phyloP scores from a whole-genome alignment of 1,139 yeast genomes.

The Sugiyamaella sp. region DNA sequence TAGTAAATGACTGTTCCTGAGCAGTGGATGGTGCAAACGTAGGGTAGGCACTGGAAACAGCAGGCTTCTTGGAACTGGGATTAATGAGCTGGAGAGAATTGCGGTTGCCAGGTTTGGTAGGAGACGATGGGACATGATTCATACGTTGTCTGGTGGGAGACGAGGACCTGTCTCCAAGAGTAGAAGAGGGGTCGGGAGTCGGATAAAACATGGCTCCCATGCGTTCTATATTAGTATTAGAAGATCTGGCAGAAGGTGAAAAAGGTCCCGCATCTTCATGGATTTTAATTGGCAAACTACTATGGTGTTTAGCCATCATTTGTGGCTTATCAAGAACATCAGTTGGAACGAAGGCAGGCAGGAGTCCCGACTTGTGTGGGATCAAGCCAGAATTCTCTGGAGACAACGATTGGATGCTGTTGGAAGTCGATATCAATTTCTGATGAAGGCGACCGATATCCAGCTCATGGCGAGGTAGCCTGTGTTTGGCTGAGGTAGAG shows the following conservation, averaged over 20 bases:
- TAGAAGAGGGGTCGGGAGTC: constrained; percentile 38
- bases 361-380: constrained; percentile 15
- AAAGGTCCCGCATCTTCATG: constrained; percentile 27
- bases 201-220: constrained; percentile 33
- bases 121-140: constrained; percentile 15
- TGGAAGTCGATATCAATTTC: constrained; percentile 2
- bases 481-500: constrained; percentile 1
- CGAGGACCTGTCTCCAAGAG: constrained; percentile 29
- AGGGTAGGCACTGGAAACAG: constrained; percentile 13
- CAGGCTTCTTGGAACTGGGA: constrained; percentile 19
- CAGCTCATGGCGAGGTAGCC: constrained; percentile 4
- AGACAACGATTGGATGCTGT: background rate
- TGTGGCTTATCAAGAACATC: constrained; percentile 10
- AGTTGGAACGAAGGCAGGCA: constrained; percentile 32
- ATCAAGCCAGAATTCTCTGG: background rate
- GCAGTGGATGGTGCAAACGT: constrained; percentile 28
- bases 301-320: background rate
- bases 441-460: constrained; percentile 15
- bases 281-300: constrained; percentile 22
- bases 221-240: constrained; percentile 3
- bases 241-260: constrained; percentile 15
- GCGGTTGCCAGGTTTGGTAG: constrained; percentile 9
- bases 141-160: constrained; percentile 28
- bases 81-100: background rate
- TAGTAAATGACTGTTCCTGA: constrained; percentile 29